Evolutionary conservation across 2,329 filamentous ascomycete genomes (phyloP).

Genomic region (Aspergillus alliaceus): DNA sequence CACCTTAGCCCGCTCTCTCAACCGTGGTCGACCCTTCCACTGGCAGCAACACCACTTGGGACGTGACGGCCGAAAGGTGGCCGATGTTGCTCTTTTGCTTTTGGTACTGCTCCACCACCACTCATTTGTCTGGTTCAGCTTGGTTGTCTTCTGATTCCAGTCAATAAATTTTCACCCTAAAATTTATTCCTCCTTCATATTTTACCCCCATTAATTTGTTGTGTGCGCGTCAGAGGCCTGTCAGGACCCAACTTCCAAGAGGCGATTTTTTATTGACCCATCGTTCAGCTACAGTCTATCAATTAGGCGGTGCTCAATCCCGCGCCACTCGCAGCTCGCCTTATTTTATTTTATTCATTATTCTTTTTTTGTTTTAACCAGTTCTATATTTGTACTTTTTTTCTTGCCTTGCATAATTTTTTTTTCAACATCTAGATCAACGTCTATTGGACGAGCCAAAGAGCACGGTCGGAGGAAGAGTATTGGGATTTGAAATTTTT

Average conservation of each 20-base stretch:
- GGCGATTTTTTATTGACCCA: slow-evolving; percentile 24
- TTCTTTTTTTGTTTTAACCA: background rate
- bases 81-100: slow-evolving; percentile 14
- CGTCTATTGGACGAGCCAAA: slow-evolving; percentile 9
- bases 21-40: slow-evolving; percentile 29
- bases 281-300: slow-evolving; percentile 27
- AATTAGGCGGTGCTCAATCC: slow-evolving; percentile 19
- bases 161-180: slow-evolving; percentile 8
- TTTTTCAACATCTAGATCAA: slow-evolving; percentile 4
- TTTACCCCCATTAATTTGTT: slow-evolving; percentile 7
- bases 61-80: slow-evolving; percentile 20
- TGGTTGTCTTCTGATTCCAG: slow-evolving; percentile 15
- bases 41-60: slow-evolving; percentile 19
- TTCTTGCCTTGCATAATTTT: background rate
- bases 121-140: slow-evolving; percentile 21
- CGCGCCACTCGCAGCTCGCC: slow-evolving; percentile 15
- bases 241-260: slow-evolving; percentile 12
- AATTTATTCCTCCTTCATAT: background rate
- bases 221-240: slow-evolving; percentile 20
- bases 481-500: no score
- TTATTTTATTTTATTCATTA: background rate
- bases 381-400: slow-evolving; percentile 4
- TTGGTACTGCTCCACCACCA: slow-evolving; percentile 24
- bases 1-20: slow-evolving; percentile 25
- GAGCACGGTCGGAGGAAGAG: slow-evolving; percentile 9